Evolutionary conservation across 768 basidiomycete species (phyloP).

Genomic region (Lentinula lateritia): DNA sequence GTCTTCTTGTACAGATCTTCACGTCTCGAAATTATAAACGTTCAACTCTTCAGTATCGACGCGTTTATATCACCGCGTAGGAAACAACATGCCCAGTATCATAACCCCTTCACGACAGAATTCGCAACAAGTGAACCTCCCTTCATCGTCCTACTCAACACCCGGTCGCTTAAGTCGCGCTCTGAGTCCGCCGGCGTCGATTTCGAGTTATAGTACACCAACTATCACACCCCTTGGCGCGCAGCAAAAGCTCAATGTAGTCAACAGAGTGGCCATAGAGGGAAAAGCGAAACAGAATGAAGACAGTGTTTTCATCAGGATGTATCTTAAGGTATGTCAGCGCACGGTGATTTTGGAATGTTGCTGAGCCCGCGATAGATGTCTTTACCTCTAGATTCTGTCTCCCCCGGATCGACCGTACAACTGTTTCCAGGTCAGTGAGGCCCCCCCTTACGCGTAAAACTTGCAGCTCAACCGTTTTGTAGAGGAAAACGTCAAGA

Average conservation of each 20-base stretch:
- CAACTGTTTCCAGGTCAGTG: constrained; percentile 67
- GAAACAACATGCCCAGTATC: background rate
- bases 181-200: constrained; percentile 24
- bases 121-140: background rate
- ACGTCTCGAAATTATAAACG: background rate
- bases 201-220: constrained; percentile 31
- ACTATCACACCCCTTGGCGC: constrained; percentile 39
- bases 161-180: constrained; percentile 14
- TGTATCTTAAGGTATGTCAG: constrained; percentile 67
- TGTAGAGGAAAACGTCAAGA: constrained; percentile 75
- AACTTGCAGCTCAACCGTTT: background rate
- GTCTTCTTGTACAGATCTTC: background rate
- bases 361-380: constrained; percentile 34
- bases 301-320: constrained; percentile 62
- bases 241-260: constrained; percentile 54
- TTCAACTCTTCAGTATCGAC: background rate
- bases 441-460: background rate
- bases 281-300: constrained; percentile 63
- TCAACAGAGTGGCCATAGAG: constrained; percentile 69
- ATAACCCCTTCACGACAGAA: background rate
- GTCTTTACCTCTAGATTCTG: constrained; percentile 58
- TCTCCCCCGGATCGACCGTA: constrained; percentile 62
- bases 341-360: background rate
- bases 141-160: constrained; percentile 1
- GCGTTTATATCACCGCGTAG: background rate